phyloP scores from a whole-genome alignment of 306 rosid species.

The Quercus rubra region DNA sequence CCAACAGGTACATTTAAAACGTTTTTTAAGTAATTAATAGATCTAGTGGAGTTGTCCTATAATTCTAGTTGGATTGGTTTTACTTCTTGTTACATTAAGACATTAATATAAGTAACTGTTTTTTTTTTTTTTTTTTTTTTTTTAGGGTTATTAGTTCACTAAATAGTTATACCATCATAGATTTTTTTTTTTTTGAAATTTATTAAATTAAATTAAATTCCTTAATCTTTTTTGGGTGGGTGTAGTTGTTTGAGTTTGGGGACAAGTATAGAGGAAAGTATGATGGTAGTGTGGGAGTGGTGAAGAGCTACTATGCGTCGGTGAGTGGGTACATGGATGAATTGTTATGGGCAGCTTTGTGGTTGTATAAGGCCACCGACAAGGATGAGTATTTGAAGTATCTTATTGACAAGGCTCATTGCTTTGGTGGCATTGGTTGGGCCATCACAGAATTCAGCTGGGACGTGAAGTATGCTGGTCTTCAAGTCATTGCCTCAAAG shows the following conservation, averaged over 20 bases:
- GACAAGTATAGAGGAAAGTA: constrained; percentile 85
- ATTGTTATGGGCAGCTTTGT: constrained; percentile 91
- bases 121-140: too few species aligned
- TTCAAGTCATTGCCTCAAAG: constrained; percentile 78
- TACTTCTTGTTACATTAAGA: background rate
- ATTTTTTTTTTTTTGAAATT: too few species aligned
- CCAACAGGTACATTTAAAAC: constrained; percentile 48
- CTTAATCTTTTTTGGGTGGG: background rate
- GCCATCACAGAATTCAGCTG: constrained; percentile 95
- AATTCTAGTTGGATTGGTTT: background rate
- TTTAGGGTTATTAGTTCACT: too few species aligned
- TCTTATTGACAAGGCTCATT: constrained; percentile 52
- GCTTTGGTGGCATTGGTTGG: constrained; percentile 93
- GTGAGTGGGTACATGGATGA: constrained; percentile 99
- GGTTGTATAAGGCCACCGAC: constrained; percentile 99
- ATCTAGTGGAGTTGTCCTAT: background rate
- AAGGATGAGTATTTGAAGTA: constrained; percentile 54
- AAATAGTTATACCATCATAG: background rate
- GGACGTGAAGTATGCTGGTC: constrained; percentile 96
- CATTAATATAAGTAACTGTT: too few species aligned
- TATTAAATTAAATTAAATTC: background rate
- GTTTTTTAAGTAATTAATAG: background rate
- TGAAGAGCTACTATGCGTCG: constrained; percentile 94
- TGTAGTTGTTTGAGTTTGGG: constrained; percentile 83
- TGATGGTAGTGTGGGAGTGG: constrained; percentile 72